Conservation (phyloP, 2,329 filamentous ascomycete genomes). For the Fusarium heterosporum region DNA sequence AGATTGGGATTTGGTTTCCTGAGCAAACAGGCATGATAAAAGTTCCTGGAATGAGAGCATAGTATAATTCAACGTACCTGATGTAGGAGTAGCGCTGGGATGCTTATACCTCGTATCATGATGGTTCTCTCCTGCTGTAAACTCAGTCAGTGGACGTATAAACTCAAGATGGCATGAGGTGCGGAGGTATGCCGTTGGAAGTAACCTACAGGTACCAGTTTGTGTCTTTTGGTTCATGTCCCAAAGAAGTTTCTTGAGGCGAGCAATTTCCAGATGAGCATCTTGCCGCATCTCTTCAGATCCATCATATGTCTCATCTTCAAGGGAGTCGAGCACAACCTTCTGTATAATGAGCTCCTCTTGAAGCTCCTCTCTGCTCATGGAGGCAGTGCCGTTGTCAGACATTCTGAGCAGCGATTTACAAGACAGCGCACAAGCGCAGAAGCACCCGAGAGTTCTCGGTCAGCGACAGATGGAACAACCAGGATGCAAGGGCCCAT, state of each 20-base stretch:
- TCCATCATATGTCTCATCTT: constrained; percentile 42
- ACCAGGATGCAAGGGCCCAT: constrained; percentile 25
- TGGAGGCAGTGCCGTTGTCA: constrained; percentile 27
- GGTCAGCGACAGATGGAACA: constrained; percentile 27
- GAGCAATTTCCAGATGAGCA: constrained; percentile 45
- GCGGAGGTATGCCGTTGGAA: neutral
- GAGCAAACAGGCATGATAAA: neutral
- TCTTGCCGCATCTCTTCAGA: constrained; percentile 49
- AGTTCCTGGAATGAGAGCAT: neutral
- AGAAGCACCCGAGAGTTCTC: constrained; percentile 31
- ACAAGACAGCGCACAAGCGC: constrained; percentile 30
- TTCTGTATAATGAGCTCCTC: constrained; percentile 59
- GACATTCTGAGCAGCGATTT: constrained; percentile 28
- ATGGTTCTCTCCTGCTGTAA: constrained; percentile 5
- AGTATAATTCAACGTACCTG: constrained; percentile 26
- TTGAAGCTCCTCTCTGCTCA: constrained; percentile 47
- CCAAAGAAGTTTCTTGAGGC: constrained; percentile 50
- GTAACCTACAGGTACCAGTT: constrained; percentile 11
- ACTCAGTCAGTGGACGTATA: neutral
- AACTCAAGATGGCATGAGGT: neutral
- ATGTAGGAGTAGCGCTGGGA: constrained; percentile 4
- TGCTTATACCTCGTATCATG: constrained; percentile 5
- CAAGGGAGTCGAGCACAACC: constrained; percentile 58
- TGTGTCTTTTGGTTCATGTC: constrained; percentile 20
- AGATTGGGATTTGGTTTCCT: neutral